Percentiles rank a stretch among this genome's conserved stretches.
These are phyloP conservation scores for Coleophoma crateriformis DNA, from an alignment of 2,329 filamentous ascomycete genomes.

Conservation along the genomic window DNA sequence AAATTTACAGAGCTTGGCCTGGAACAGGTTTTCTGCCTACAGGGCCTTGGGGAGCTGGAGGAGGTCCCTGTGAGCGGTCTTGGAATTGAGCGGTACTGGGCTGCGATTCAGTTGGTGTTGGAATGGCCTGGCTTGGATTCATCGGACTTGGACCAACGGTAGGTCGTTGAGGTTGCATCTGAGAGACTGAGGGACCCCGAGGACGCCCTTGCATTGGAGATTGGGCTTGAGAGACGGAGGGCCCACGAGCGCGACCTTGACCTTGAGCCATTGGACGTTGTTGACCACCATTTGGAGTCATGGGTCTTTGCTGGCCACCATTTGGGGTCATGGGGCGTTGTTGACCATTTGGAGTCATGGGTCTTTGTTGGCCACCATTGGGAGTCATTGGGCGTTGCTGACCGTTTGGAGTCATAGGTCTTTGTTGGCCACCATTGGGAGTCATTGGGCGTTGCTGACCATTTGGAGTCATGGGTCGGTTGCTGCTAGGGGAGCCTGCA, in stretches of 20 bases:
- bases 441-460: conserved; percentile 12
- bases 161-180: conserved; percentile 12
- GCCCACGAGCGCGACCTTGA: conserved; percentile 14
- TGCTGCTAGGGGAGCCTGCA: conserved; percentile 6
- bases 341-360: conserved; percentile 6
- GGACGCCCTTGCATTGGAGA: conserved; percentile 10
- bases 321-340: conserved; percentile 5
- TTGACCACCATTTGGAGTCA: conserved; percentile 6
- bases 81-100: not conserved
- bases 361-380: conserved; percentile 1
- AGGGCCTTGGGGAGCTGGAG: not conserved
- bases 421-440: conserved; percentile 12
- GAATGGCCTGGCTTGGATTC: conserved; percentile 11
- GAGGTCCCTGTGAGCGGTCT: conserved; percentile 1
- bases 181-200: conserved; percentile 15
- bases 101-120: conserved; percentile 5
- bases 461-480: conserved; percentile 11
- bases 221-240: conserved; percentile 15
- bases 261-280: conserved; percentile 3
- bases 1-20: conserved; percentile 23
- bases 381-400: conserved; percentile 4
- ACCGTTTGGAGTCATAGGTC: conserved; percentile 10
- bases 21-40: conserved; percentile 24
- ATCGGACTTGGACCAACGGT: conserved; percentile 19
- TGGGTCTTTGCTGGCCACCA: conserved; percentile 2